Base-by-base conservation (phyloP, 257 asterid species). In the Lycium barbarum region DNA sequence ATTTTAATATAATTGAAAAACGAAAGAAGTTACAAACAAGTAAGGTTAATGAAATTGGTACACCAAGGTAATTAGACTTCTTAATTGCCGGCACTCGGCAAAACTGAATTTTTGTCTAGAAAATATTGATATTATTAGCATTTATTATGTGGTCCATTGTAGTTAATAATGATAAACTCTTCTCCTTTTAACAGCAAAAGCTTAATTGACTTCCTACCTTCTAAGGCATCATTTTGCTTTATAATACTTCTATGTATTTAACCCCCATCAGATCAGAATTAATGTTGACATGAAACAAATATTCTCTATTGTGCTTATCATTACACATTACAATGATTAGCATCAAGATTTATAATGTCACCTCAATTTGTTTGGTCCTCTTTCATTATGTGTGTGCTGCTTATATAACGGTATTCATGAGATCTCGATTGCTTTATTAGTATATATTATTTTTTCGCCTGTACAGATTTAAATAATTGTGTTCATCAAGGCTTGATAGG, bases 171-270 rank as follows among this genome's bases (percentile, higher is more conserved):
- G 47, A 78, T 53, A 78, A 78, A 26, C 1, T 53, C 45, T 78
- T 78, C 17, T 14, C 36, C 49, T 53, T 78, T 78, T 51, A 53
- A 78, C 82, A 7, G 17, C 49, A 78, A 72, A 45, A n/a, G 65
- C 26, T 15, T 53, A 51, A 78, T 78, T 78, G 82, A 78, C 62
- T 78, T 78, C 49, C 82, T 78, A 53, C 65, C 82, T 51, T 78
- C 82, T 26, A 7, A 49, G 62, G 15, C 65, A 78, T 78, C 82
- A 78, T 78, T 53, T 78, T 53, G 65, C 65, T 78, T 53, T 78
- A 78, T 51, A 33, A 22, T 63, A 59, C 33, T 59, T 1, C 66
- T n/a, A 63, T 4, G 17, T 65, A 65, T 22, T 26, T 65, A 22
- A 65, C 14, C 7, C n/a, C 9, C 73, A 66, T 33, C 82, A 14